Evolutionary conservation across 23 red algal genomes (phyloP), one percentile per base, ranked within the genome.

Genomic region (Gracilariopsis chorda): DNA sequence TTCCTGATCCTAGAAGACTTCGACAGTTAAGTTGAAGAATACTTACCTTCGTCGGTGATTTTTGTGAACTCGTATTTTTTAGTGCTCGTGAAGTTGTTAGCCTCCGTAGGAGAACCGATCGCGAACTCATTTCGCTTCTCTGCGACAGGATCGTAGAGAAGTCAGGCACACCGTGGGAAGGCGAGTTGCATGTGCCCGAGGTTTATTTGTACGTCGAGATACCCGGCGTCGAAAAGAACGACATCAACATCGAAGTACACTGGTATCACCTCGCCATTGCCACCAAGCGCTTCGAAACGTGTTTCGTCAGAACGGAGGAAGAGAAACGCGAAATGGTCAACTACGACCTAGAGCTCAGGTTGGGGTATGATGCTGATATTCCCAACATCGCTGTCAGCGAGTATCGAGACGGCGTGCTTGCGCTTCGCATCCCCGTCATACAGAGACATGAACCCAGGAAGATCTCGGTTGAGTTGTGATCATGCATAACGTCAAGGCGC

Each of bases 161-260:
- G n/a, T n/a, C n/a, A n/a, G n/a, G n/a, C n/a, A n/a, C n/a, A n/a
- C n/a, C n/a, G n/a, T n/a, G n/a, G n/a, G n/a, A n/a, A n/a, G n/a
- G n/a, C n/a, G n/a, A n/a, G n/a, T n/a, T n/a, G n/a, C n/a, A n/a
- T n/a, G n/a, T n/a, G n/a, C n/a, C n/a, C n/a, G n/a, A n/a, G n/a
- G n/a, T n/a, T n/a, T 73, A 45, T 46, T 42, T 73, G 4, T 73
- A 73, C 40, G 67, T 73, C 9, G 67, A 73, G 19, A 36, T 73
- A 45, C 67, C 67, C 47, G 67, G 67, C 2, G 67, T 73, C n/a
- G 20, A 42, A 42, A 73, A 73, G 67, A 73, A 42, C 24, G 67
- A 73, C 47, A 73, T 73, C 47, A 19, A 39, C 4, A 73, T 73
- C 28, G 67, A 73, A 42, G 24, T 73, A 42, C 67, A 73, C 33